Evolutionary conservation across 805 yeast genomes (phyloP).

Genomic region (Wickerhamomyces pijperi): DNA sequence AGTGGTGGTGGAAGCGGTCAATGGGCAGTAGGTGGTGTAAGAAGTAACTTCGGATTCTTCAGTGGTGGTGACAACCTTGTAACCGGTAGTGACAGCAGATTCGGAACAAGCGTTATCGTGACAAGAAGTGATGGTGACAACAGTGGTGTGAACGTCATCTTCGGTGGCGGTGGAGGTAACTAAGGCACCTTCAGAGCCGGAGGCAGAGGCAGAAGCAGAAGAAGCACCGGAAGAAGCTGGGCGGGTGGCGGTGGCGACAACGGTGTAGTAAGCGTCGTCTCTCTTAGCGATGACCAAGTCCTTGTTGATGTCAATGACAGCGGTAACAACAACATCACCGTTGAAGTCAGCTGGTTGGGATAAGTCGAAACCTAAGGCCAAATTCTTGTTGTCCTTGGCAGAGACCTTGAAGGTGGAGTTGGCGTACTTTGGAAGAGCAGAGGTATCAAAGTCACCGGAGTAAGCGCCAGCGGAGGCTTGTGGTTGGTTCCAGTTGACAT

Average conservation of each 20-base stretch:
- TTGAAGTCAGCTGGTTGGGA: background rate
- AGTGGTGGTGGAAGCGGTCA: background rate
- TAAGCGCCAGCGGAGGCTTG: constrained; percentile 1
- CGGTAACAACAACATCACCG: background rate
- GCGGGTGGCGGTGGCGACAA: background rate
- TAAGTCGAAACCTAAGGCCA: background rate
- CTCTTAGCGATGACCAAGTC: background rate
- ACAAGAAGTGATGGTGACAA: background rate
- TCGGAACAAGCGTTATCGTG: background rate
- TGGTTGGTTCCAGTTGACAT: constrained; percentile 1
- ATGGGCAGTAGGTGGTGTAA: constrained; percentile 3
- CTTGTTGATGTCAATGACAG: background rate
- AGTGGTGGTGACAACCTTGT: background rate
- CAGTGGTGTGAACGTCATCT: constrained; percentile 3
- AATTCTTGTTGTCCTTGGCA: background rate
- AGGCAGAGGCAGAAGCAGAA: background rate
- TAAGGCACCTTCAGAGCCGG: background rate
- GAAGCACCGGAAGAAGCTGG: background rate
- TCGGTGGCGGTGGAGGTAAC: background rate
- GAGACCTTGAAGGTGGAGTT: background rate
- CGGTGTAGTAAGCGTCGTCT: background rate
- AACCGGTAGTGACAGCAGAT: background rate
- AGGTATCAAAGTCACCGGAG: constrained; percentile 6
- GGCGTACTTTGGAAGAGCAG: background rate
- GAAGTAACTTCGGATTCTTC: background rate